A percentile compares a stretch with the other conserved stretches of the same genome.
Evolutionary conservation across 495 filamentous ascomycete species (phyloP).

Genomic region (Penicillium diatomitis): DNA sequence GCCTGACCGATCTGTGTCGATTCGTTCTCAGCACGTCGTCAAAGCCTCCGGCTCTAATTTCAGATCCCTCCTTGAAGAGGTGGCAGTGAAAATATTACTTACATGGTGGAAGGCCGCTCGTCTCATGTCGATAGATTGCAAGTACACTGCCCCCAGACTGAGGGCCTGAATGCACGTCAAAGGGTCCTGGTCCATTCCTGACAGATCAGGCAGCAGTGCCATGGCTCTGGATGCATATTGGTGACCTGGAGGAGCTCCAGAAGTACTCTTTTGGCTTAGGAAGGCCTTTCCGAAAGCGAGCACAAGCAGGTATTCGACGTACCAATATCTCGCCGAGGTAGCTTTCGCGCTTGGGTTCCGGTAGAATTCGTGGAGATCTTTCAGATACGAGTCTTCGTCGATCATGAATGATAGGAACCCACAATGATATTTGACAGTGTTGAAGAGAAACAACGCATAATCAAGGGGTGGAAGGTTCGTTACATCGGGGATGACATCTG

Average conservation of each 20-base stretch:
- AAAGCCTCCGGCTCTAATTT: too few species aligned
- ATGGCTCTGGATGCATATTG: slow-evolving; percentile 29
- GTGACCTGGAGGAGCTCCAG: slow-evolving; percentile 26
- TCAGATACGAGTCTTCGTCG: slow-evolving; percentile 26
- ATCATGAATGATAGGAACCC: slow-evolving; percentile 30
- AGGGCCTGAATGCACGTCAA: slow-evolving; percentile 27
- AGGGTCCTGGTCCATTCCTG: slow-evolving; percentile 24
- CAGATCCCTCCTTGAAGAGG: not conserved
- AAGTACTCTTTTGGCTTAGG: slow-evolving; percentile 16
- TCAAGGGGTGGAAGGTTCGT: slow-evolving; percentile 25
- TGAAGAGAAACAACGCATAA: slow-evolving; percentile 30
- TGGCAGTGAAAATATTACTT: not conserved
- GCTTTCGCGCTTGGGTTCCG: slow-evolving; percentile 15
- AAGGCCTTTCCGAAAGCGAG: slow-evolving; percentile 35
- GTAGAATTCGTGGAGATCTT: slow-evolving; percentile 25
- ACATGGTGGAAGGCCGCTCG: slow-evolving; percentile 28
- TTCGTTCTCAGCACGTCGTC: not conserved
- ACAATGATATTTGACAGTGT: slow-evolving; percentile 31
- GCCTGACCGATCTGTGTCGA: slow-evolving; percentile 25
- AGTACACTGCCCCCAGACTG: slow-evolving; percentile 25
- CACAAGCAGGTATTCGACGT: slow-evolving; percentile 30
- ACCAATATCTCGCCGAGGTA: slow-evolving; percentile 23
- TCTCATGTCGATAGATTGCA: slow-evolving; percentile 31
- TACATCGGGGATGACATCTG: slow-evolving; percentile 22
- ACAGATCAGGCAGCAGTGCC: slow-evolving; percentile 28